Conservation (phyloP, 177 flowering plant genomes). For the Vitis hybrid region DNA sequence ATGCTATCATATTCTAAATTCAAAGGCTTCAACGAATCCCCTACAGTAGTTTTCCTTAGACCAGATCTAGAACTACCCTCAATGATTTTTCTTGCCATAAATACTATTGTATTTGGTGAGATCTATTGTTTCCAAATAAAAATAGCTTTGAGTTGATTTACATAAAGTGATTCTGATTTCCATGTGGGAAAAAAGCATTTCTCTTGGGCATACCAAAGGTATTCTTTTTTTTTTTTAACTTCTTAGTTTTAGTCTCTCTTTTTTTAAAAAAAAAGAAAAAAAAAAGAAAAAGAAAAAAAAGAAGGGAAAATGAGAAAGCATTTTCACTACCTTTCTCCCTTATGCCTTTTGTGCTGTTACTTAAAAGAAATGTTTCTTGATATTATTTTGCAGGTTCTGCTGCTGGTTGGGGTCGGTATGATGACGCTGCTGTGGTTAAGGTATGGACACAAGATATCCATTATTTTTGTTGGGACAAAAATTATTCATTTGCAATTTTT, state of each 20-base stretch:
- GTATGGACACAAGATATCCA: slow-evolving; percentile 29
- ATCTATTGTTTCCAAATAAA: neutral
- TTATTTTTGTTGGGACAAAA: neutral
- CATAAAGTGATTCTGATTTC: neutral
- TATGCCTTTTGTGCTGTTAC: neutral
- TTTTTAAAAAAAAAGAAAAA: too few species aligned
- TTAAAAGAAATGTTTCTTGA: neutral
- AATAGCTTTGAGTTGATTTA: neutral
- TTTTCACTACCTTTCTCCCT: neutral
- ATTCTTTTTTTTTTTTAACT: too few species aligned
- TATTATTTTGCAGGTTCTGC: slow-evolving; percentile 73
- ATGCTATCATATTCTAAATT: neutral
- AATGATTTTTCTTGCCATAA: too few species aligned
- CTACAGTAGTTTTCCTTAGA: too few species aligned
- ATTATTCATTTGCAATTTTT: too few species aligned
- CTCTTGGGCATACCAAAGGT: too few species aligned
- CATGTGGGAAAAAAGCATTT: too few species aligned
- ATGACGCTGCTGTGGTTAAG: slow-evolving; percentile 98
- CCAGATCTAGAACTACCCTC: too few species aligned
- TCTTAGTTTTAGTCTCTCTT: too few species aligned
- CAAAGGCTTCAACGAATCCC: too few species aligned
- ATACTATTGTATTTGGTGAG: too few species aligned
- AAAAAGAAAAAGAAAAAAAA: too few species aligned
- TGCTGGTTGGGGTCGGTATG: slow-evolving; percentile 92
- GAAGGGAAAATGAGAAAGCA: neutral